phyloP scores from a whole-genome alignment of 371 early-diverging fungal species.

The Smittium mucronatum region DNA sequence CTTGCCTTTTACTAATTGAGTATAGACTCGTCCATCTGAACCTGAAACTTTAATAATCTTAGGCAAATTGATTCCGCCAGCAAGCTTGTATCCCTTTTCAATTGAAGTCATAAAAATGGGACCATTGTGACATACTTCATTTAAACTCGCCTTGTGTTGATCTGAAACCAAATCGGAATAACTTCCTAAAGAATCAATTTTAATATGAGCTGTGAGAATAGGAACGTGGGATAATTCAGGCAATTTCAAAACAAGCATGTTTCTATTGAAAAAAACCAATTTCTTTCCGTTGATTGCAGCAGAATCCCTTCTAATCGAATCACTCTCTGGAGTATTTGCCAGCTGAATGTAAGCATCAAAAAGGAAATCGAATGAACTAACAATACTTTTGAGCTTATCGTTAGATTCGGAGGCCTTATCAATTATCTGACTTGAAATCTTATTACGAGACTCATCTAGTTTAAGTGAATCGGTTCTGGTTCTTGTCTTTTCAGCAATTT shows the following conservation, averaged over 20 bases:
- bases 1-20: constrained; percentile 39
- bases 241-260: constrained; percentile 16
- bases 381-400: constrained; percentile 13
- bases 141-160: constrained; percentile 4
- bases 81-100: constrained; percentile 25
- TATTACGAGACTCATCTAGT: constrained; percentile 20
- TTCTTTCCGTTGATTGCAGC: neutral
- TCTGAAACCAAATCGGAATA: constrained; percentile 14
- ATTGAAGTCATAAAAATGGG: constrained; percentile 17
- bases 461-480: neutral
- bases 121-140: neutral
- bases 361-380: constrained; percentile 20
- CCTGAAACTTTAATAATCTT: constrained; percentile 32
- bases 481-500: neutral
- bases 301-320: constrained; percentile 20
- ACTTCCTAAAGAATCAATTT: constrained; percentile 21
- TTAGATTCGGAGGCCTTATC: constrained; percentile 10
- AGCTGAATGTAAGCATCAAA: constrained; percentile 25
- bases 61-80: constrained; percentile 38
- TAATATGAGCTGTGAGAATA: constrained; percentile 24
- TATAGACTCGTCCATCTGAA: constrained; percentile 28
- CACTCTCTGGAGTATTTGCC: constrained; percentile 21
- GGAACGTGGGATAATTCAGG: constrained; percentile 15
- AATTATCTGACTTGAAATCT: constrained; percentile 26
- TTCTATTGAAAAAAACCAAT: constrained; percentile 12